phyloP scores from a whole-genome alignment of 257 asterid genomes.

The Cordia subcordata region DNA sequence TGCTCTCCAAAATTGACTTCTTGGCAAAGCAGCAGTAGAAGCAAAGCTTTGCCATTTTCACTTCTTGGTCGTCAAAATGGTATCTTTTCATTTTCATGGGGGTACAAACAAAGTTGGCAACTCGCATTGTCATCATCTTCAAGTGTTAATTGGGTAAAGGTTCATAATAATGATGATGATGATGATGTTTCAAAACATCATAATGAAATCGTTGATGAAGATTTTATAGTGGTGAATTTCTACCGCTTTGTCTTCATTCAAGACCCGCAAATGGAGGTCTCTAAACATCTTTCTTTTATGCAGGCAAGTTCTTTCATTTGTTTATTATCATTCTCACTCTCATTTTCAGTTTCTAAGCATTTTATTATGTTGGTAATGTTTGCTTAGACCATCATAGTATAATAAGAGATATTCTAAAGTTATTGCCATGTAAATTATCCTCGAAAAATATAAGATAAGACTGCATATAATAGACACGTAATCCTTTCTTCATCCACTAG shows the following conservation, averaged over 20 bases:
- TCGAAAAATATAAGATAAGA: no score
- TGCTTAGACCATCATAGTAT: no score
- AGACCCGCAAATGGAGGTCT: constrained; percentile 63
- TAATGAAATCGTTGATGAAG: constrained; percentile 37
- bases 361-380: no score
- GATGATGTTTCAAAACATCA: constrained; percentile 15
- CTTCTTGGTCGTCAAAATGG: no score
- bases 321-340: no score
- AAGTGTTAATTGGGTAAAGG: constrained; percentile 31
- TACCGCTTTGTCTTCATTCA: constrained; percentile 58
- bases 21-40: background rate
- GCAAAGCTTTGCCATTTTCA: background rate
- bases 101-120: constrained; percentile 21
- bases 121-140: constrained; percentile 37
- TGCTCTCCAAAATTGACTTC: background rate
- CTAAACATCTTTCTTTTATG: constrained; percentile 76
- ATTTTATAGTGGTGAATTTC: constrained; percentile 78
- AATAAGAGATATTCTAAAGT: no score
- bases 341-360: no score
- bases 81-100: constrained; percentile 17
- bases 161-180: constrained; percentile 29
- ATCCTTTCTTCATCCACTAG: no score
- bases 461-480: no score
- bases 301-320: constrained; percentile 57
- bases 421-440: no score